Evolutionary conservation across 1,284 basidiomycete species (phyloP), one percentile per base, ranked within the genome.

Genomic region (Sphagnurus paluster): DNA sequence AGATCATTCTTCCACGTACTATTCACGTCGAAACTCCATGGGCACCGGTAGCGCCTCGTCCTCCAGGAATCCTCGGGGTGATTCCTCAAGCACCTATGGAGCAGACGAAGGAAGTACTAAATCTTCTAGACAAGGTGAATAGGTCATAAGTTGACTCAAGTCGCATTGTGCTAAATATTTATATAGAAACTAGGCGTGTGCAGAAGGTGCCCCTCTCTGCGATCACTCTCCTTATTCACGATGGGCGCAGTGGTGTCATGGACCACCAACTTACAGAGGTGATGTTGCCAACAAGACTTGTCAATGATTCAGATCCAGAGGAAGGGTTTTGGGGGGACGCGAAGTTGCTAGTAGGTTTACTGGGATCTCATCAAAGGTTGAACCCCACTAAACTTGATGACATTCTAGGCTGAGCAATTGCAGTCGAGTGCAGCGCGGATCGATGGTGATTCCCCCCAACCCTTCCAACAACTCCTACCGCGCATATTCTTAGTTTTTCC

Each of bases 261-360:
- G 85, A 86, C 57, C 64, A 68, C 44, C 75, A 80, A 53, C 69
- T 89, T 10, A 81, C 80, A 0, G 87, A 90, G 59, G 75, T 89
- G 16, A 74, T 66, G 21, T 73, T 88, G 16, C 76, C 75, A 8
- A 62, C 89, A 25, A 73, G 62, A 52, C 56, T 60, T 6, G 66
- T 70, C 6, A 71, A 77, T 29, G 63, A 72, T 39, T 62, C 67
- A 7, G 70, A 71, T 39, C 62, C 67, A 7, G 70, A 71, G 24
- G 78, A 76, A 50, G 80, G 80, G 3, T 84, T 74, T 56, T 88
- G 85, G 84, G 84, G 79, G 8, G 78, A 85, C 58, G 82, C 84
- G 1, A 70, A 74, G 50, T 79, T 85, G 19, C 68, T 89, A 16
- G 75, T 76, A 49, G 50, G 72, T 11, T 33, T 19, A 36, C 9